Evolutionary conservation across 352 stramenopile genomes (phyloP).

Genomic region (Pythium aristosporum): DNA sequence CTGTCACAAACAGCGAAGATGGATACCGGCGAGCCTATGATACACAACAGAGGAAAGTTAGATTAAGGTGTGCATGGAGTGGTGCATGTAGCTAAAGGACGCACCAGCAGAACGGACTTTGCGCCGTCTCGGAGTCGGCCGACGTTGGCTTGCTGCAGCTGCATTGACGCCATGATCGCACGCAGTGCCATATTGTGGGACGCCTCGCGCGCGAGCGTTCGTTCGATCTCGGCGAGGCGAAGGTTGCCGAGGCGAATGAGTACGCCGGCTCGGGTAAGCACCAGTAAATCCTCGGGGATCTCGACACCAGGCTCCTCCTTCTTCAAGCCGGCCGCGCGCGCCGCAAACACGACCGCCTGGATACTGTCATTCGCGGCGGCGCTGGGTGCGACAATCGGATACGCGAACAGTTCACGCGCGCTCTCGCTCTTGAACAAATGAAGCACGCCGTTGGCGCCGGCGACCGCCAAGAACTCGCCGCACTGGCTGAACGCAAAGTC

Average conservation of each 20-base stretch:
- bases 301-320: neutral
- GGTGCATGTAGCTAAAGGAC: neutral
- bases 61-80: neutral
- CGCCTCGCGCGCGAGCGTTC: constrained; percentile 16
- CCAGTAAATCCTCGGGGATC: constrained; percentile 25
- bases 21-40: constrained; percentile 25
- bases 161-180: constrained; percentile 21
- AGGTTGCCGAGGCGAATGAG: constrained; percentile 30
- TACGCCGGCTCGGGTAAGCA: constrained; percentile 25
- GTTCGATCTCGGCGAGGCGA: constrained; percentile 21
- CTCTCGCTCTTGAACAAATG: constrained; percentile 27
- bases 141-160: constrained; percentile 24
- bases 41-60: neutral
- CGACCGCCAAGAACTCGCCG: constrained; percentile 27
- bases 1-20: constrained; percentile 24
- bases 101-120: constrained; percentile 24
- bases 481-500: constrained; percentile 29
- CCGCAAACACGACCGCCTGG: constrained; percentile 23
- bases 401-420: constrained; percentile 26
- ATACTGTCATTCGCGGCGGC: constrained; percentile 20
- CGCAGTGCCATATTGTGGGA: constrained; percentile 20
- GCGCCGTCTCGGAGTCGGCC: constrained; percentile 10
- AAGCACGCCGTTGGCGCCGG: constrained; percentile 16
- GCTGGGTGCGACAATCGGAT: constrained; percentile 24
- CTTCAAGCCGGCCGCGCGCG: neutral